These are phyloP conservation scores for Irpex rosettiformis DNA, from an alignment of 1,284 basidiomycete species.

Conservation along the genomic window DNA sequence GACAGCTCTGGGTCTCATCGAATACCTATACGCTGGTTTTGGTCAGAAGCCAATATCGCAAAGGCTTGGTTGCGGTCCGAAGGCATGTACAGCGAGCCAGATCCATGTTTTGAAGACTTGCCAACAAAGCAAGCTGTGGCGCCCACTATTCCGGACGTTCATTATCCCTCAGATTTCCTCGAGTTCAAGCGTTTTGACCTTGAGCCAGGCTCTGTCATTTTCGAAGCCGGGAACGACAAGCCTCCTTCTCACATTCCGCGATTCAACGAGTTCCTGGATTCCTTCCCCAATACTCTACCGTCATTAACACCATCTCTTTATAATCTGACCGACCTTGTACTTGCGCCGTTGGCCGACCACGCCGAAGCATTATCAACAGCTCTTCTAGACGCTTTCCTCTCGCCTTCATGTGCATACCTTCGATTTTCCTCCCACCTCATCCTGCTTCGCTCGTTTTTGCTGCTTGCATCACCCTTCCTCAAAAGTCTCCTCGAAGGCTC, in stretches of 20 bases:
- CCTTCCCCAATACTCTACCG: conserved; percentile 58
- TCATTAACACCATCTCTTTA: conserved; percentile 58
- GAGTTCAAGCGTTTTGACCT: conserved; percentile 62
- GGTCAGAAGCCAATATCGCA: conserved; percentile 52
- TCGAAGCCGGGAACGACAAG: neutral
- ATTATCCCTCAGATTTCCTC: conserved; percentile 30
- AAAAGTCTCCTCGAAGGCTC: conserved; percentile 59
- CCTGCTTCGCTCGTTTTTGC: conserved; percentile 65
- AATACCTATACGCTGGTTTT: conserved; percentile 57
- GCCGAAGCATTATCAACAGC: conserved; percentile 56
- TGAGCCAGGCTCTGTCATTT: conserved; percentile 49
- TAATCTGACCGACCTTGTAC: conserved; percentile 55
- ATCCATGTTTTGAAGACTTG: neutral
- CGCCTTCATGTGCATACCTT: conserved; percentile 43
- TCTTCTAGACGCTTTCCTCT: conserved; percentile 57
- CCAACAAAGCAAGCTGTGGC: neutral
- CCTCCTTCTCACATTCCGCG: conserved; percentile 19
- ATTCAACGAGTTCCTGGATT: conserved; percentile 44
- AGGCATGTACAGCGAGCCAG: neutral
- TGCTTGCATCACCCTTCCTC: conserved; percentile 65
- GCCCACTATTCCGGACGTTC: neutral
- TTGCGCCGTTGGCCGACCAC: conserved; percentile 54
- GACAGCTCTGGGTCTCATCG: conserved; percentile 21
- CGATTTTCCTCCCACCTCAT: conserved; percentile 60
- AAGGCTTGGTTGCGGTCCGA: conserved; percentile 34